A percentile compares a stretch with the other conserved stretches of the same genome.
Evolutionary conservation across 2,329 filamentous ascomycete species (phyloP).

Genomic region (Fusarium sp.): DNA sequence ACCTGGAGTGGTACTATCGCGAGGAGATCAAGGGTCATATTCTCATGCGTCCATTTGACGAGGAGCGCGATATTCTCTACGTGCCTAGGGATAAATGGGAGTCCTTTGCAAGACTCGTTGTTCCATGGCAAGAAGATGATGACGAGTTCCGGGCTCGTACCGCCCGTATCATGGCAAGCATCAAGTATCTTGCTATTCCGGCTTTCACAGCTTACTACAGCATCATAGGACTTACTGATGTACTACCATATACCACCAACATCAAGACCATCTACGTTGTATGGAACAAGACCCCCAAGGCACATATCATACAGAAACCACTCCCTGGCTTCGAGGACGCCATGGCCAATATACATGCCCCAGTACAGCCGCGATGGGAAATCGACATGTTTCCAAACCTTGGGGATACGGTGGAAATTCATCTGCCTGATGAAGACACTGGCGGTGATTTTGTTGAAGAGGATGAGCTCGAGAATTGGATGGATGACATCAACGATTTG

Average conservation of each 20-base stretch:
- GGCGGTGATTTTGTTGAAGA: neutral
- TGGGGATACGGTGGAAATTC: conserved; percentile 12
- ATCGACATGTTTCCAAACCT: neutral
- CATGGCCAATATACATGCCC: neutral
- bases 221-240: conserved; percentile 16
- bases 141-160: neutral
- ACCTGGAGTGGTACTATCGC: conserved; percentile 1
- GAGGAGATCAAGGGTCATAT: conserved; percentile 19
- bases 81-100: conserved; percentile 32
- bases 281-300: conserved; percentile 38
- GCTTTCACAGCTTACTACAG: conserved; percentile 44
- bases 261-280: conserved; percentile 36
- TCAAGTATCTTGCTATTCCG: conserved; percentile 41
- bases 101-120: conserved; percentile 13
- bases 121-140: neutral
- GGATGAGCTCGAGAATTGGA: conserved; percentile 15
- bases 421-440: neutral
- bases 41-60: conserved; percentile 28
- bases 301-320: neutral
- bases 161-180: conserved; percentile 4
- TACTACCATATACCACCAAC: conserved; percentile 28
- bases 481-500: conserved; percentile 24
- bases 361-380: conserved; percentile 25
- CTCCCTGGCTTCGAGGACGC: neutral
- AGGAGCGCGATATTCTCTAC: conserved; percentile 32